Evolutionary conservation across 805 yeast species (phyloP).

Genomic region (Ascoidea tarda): DNA sequence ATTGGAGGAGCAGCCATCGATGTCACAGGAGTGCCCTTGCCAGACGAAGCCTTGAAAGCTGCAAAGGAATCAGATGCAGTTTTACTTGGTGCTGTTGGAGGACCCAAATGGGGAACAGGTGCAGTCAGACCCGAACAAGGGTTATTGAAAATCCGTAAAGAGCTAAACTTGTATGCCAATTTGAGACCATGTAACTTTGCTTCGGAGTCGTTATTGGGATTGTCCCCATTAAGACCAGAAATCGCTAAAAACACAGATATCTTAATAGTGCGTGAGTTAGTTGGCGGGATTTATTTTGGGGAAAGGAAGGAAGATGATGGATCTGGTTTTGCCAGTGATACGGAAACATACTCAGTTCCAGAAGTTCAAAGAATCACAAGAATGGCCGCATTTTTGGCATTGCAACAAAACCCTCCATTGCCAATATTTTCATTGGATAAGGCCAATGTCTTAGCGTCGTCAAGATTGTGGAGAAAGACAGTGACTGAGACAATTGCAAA

Average conservation of each 20-base stretch:
- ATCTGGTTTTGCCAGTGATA: slow-evolving; percentile 79
- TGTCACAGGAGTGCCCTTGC: slow-evolving; percentile 85
- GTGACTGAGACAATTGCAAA: slow-evolving; percentile 71
- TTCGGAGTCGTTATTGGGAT: slow-evolving; percentile 65
- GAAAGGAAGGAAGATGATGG: slow-evolving; percentile 89
- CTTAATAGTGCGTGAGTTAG: slow-evolving; percentile 88
- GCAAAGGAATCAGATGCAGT: slow-evolving; percentile 87
- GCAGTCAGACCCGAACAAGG: slow-evolving; percentile 96
- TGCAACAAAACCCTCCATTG: slow-evolving; percentile 85
- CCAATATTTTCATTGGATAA: slow-evolving; percentile 95
- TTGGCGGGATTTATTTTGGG: slow-evolving; percentile 97
- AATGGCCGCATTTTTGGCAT: slow-evolving; percentile 96
- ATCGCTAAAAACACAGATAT: slow-evolving; percentile 85
- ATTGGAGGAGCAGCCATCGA: slow-evolving; percentile 99
- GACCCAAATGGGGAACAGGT: slow-evolving; percentile 99
- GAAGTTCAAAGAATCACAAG: slow-evolving; percentile 94
- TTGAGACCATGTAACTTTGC: slow-evolving; percentile 94
- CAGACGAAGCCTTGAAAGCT: slow-evolving; percentile 72
- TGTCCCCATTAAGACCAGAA: slow-evolving; percentile 80
- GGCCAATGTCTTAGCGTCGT: slow-evolving; percentile 94
- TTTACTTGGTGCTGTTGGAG: slow-evolving; percentile 96
- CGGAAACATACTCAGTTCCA: slow-evolving; percentile 80
- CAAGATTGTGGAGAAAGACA: slow-evolving; percentile 92
- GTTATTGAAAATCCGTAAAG: slow-evolving; percentile 84
- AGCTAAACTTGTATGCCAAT: slow-evolving; percentile 86